A percentile compares a stretch with the other conserved stretches of the same genome.
phyloP scores from a whole-genome alignment of 805 yeast genomes.

The Cyberlindnera xishuangbannaensis region DNA sequence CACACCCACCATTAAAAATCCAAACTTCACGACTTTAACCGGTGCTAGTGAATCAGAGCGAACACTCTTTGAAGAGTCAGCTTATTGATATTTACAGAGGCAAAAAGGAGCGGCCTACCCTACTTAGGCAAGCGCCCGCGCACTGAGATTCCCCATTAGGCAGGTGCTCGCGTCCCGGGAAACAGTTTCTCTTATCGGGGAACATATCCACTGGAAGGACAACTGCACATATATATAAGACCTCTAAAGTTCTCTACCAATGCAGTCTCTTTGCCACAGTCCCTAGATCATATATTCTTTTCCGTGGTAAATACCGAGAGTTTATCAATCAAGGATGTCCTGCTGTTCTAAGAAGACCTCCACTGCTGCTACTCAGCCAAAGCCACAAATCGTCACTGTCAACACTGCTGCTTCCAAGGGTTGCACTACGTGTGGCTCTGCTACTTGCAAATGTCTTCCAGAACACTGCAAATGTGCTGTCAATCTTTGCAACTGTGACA shows the following conservation, averaged over 20 bases:
- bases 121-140: slow-evolving; percentile 5
- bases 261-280: too few species aligned
- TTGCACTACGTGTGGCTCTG: slow-evolving; percentile 21
- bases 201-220: not conserved
- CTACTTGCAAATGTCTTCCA: slow-evolving; percentile 24
- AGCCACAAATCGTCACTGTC: slow-evolving; percentile 17
- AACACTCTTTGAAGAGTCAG: too few species aligned
- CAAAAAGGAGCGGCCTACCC: too few species aligned
- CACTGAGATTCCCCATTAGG: slow-evolving; percentile 17
- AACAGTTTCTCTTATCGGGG: slow-evolving; percentile 4
- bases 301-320: not conserved
- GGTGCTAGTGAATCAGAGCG: too few species aligned
- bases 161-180: slow-evolving; percentile 6
- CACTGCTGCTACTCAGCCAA: slow-evolving; percentile 9
- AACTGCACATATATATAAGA: not conserved
- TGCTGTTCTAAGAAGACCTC: slow-evolving; percentile 21
- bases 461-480: slow-evolving; percentile 23
- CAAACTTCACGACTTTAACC: too few species aligned
- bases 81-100: too few species aligned
- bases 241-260: not conserved
- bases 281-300: too few species aligned
- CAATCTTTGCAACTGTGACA: slow-evolving; percentile 20
- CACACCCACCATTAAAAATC: too few species aligned
- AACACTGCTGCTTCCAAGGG: slow-evolving; percentile 22
- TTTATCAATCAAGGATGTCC: slow-evolving; percentile 12